Conservation (phyloP, 208 protist genomes). For the Acanthamoeba divionensis region DNA sequence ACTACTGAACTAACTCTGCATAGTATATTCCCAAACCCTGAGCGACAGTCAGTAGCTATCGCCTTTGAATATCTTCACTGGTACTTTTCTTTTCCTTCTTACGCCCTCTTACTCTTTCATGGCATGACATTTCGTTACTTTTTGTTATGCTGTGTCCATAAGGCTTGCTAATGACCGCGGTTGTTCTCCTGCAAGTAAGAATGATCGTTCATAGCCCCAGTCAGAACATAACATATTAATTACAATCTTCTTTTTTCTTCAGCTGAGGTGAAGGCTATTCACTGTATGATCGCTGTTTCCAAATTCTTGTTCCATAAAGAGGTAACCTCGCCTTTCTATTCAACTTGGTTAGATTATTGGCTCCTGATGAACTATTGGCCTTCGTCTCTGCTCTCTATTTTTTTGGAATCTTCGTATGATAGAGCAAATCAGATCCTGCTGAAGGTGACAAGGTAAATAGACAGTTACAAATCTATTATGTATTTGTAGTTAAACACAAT, state of each 20-base stretch:
- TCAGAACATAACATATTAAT: not conserved
- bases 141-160: not conserved
- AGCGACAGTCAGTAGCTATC: not conserved
- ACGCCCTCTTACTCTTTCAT: not conserved
- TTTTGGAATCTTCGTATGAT: no score
- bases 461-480: no score
- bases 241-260: not conserved
- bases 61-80: constrained; percentile 21
- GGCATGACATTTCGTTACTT: not conserved
- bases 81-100: not conserved
- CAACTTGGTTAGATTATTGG: no score
- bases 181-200: no score
- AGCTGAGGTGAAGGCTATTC: not conserved
- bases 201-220: no score
- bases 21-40: not conserved
- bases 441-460: not conserved
- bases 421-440: not conserved
- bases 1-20: not conserved
- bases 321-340: no score
- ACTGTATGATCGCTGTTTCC: not conserved
- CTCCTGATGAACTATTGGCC: no score
- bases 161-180: no score
- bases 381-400: no score
- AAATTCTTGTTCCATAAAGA: constrained; percentile 21
- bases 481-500: not conserved